Evolutionary conservation across 163 green algal genomes (phyloP), one percentile per base, ranked within the genome.

Genomic region (Scenedesmus sp.): DNA sequence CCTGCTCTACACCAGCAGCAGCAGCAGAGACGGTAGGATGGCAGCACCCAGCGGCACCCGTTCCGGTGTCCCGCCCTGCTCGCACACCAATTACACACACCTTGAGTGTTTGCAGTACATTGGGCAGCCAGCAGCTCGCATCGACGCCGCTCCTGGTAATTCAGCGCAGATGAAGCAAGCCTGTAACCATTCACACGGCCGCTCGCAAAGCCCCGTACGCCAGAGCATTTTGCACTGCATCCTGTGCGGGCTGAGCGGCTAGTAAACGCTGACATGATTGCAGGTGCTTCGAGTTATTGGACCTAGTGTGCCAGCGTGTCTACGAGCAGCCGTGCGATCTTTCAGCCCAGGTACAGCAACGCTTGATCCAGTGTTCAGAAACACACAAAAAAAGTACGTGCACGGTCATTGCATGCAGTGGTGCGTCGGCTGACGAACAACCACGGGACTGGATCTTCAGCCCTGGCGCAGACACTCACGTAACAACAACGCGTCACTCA

Each of bases 181-280:
- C 30, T 40, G 59, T 78, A 88, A 9, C 83, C 83, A 79, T 87
- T 59, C 16, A 87, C 53, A 53, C 82, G 82, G 24, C 82, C 82
- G 79, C 26, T 87, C 5, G 65, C 65, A 10, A 76, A 76, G 30
- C 65, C 65, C 65, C 65, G 37, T 18, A 76, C 65, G 65, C 65
- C 40, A 40, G 65, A 76, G 65, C 65, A 76, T 30, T 30, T 76
- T 6, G 65, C 65, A 40, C 26, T 76, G 2, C 30, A 76, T 2
- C 65, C 65, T 10, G 65, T 76, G 65, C 65, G 65, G 18, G 40
- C 7, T 5, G 53, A 61, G 35, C 82, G 82, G 20, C 0, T 79
- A 16, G 53, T 40, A 35, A 87, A 87, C 26, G 82, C 33, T 43
- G 82, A 87, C 82, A 87, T 87, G 51, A 6, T 87, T 76, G 65